Conservation (phyloP, 768 basidiomycete genomes). For the Russula griseocarnosa region DNA sequence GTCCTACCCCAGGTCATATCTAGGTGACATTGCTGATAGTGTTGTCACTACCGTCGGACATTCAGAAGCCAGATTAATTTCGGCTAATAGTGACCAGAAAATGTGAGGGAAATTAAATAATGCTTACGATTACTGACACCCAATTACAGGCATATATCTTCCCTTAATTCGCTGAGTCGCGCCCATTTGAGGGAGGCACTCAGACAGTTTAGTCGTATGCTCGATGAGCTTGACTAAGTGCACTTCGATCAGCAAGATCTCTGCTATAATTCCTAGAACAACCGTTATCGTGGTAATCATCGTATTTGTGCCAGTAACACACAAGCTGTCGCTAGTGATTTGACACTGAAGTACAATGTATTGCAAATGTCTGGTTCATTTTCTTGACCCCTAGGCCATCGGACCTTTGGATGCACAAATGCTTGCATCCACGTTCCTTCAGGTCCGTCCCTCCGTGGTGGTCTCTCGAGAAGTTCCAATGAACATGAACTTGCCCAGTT, state of each 20-base stretch:
- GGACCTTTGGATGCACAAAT: too few species aligned
- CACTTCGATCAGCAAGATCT: too few species aligned
- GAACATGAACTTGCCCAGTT: too few species aligned
- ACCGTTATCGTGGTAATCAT: too few species aligned
- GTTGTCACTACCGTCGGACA: not conserved
- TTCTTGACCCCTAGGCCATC: too few species aligned
- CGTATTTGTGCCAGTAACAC: too few species aligned
- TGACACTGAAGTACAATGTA: too few species aligned
- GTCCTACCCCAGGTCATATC: not conserved
- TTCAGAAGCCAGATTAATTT: not conserved
- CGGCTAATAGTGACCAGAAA: not conserved
- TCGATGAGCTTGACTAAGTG: conserved; percentile 2
- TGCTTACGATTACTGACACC: not conserved
- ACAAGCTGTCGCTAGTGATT: too few species aligned
- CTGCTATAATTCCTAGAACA: too few species aligned
- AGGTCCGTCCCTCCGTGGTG: too few species aligned
- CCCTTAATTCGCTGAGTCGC: not conserved
- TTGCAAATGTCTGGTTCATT: too few species aligned
- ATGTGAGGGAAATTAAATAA: not conserved
- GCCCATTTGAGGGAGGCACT: not conserved
- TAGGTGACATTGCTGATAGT: not conserved
- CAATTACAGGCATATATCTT: not conserved
- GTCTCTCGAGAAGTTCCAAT: too few species aligned
- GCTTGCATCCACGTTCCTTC: not conserved
- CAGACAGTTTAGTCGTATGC: not conserved